Conservation (phyloP, 345 rosid species). For the Euphorbia pulcherrima region DNA sequence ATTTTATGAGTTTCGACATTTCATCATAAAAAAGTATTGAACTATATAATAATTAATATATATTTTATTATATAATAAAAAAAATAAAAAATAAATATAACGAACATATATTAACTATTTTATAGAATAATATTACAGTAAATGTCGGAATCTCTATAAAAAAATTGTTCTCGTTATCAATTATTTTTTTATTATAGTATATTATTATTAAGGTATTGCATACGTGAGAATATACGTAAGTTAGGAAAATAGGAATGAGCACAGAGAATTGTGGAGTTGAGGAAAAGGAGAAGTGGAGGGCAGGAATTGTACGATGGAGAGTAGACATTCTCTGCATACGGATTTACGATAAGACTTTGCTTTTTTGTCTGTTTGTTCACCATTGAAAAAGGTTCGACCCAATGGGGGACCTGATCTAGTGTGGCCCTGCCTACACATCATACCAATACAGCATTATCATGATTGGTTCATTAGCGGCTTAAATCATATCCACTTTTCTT, state of each 20-base stretch:
- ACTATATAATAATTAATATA: no score
- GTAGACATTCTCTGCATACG: slow-evolving; percentile 24
- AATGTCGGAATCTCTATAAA: no score
- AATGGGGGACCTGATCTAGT: slow-evolving; percentile 9
- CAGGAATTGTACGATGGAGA: slow-evolving; percentile 7
- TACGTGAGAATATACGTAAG: no score
- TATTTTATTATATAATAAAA: no score
- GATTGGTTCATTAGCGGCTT: slow-evolving; percentile 44
- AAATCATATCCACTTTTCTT: slow-evolving; percentile 22
- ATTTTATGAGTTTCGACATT: no score
- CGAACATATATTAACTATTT: no score
- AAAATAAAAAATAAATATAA: no score
- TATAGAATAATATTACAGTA: no score
- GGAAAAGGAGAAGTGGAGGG: slow-evolving; percentile 12
- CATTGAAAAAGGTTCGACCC: slow-evolving; percentile 12
- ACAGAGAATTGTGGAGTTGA: neutral
- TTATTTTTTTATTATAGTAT: no score
- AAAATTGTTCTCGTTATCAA: no score
- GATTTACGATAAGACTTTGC: neutral
- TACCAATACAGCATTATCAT: slow-evolving; percentile 19
- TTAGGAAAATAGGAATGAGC: neutral
- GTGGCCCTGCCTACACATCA: slow-evolving; percentile 1
- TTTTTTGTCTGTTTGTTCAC: slow-evolving; percentile 2
- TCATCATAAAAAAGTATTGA: no score
- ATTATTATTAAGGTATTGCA: no score